phyloP scores from a whole-genome alignment of 139 green algal species.

The Picochlorum sp. region DNA sequence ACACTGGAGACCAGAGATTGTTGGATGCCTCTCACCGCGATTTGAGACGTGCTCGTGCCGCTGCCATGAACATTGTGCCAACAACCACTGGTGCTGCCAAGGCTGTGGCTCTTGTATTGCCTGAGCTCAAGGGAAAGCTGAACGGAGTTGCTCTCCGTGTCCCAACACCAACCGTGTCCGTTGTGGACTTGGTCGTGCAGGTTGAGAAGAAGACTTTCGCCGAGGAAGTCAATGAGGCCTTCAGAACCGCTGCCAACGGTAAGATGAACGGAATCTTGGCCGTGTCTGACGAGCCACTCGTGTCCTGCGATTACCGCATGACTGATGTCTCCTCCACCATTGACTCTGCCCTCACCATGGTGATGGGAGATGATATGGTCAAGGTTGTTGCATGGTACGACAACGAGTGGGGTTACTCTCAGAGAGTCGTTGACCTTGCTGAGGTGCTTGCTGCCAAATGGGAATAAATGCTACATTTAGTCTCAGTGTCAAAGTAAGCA shows the following conservation, averaged over 20 bases:
- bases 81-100: constrained; percentile 98
- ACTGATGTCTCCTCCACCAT: constrained; percentile 85
- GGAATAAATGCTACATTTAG: constrained; percentile 27
- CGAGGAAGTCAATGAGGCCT: constrained; percentile 98
- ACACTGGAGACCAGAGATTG: constrained; percentile 98
- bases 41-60: constrained; percentile 89
- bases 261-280: constrained; percentile 84
- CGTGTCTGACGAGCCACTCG: constrained; percentile 86
- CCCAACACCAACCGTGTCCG: constrained; percentile 96
- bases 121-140: constrained; percentile 88
- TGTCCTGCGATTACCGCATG: constrained; percentile 92
- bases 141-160: constrained; percentile 97
- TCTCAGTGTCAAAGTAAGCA: not conserved
- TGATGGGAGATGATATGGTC: constrained; percentile 99
- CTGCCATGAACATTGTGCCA: constrained; percentile 97
- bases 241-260: constrained; percentile 78
- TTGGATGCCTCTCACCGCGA: constrained; percentile 97
- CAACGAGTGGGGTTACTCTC: constrained; percentile 92
- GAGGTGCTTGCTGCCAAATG: constrained; percentile 72
- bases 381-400: constrained; percentile 94
- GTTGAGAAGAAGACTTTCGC: constrained; percentile 98
- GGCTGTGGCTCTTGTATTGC: constrained; percentile 93
- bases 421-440: constrained; percentile 94
- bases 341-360: constrained; percentile 96
- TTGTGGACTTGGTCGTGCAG: constrained; percentile 97